phyloP scores from a whole-genome alignment of 306 rosid genomes.

The Pterocarpus macrocarpus region DNA sequence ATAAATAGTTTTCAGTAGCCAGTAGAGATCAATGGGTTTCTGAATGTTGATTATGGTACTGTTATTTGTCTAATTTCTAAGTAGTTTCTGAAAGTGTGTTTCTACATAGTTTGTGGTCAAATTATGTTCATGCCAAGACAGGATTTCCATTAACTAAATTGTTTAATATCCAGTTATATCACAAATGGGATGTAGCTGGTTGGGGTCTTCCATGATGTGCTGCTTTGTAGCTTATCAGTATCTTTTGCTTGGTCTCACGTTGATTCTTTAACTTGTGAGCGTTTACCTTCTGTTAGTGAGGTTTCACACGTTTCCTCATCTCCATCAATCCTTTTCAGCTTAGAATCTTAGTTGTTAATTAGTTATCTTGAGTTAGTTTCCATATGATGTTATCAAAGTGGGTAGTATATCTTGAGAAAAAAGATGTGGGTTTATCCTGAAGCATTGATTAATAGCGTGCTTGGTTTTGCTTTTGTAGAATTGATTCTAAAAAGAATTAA shows the following conservation, averaged over 20 bases:
- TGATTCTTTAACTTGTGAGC: constrained; percentile 29
- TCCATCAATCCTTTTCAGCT: constrained; percentile 18
- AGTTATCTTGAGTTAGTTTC: neutral
- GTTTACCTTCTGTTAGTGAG: constrained; percentile 15
- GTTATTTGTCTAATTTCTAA: neutral
- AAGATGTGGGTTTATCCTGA: constrained; percentile 14
- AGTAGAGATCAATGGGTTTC: constrained; percentile 26
- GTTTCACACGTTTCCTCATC: constrained; percentile 8
- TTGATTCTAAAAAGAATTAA: no score
- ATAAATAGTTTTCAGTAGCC: constrained; percentile 7
- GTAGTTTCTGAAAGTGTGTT: constrained; percentile 30
- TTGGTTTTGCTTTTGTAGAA: no score
- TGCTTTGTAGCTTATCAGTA: constrained; percentile 17
- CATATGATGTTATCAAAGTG: neutral
- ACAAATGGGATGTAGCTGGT: neutral
- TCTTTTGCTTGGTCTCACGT: constrained; percentile 34
- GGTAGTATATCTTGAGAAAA: neutral
- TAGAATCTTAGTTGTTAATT: neutral
- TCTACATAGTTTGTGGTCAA: constrained; percentile 22
- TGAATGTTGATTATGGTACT: constrained; percentile 16
- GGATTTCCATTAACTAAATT: constrained; percentile 1
- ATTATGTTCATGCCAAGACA: constrained; percentile 8
- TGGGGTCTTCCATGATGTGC: constrained; percentile 32
- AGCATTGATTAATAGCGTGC: no score
- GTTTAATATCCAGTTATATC: constrained; percentile 12